A percentile compares a stretch with the other conserved stretches of the same genome.
These are phyloP conservation scores for Usnea hakonensis DNA, from an alignment of 495 filamentous ascomycete species.

Conservation along the genomic window DNA sequence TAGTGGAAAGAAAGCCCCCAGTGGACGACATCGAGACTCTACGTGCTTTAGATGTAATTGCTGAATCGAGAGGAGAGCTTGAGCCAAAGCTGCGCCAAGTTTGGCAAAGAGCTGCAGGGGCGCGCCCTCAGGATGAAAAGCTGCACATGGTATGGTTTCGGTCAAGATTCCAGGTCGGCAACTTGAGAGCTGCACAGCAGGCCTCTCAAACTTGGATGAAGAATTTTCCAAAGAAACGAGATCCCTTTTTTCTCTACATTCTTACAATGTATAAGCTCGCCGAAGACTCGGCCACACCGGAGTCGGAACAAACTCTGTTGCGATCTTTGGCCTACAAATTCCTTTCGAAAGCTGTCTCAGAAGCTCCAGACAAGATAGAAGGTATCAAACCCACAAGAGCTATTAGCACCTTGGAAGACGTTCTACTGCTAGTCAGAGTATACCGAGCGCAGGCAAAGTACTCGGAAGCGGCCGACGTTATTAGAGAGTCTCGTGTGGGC, in stretches of 20 bases:
- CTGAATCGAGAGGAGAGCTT: constrained; percentile 31
- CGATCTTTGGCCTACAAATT: constrained; percentile 52
- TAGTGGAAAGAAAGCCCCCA: constrained; percentile 42
- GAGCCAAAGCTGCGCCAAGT: constrained; percentile 30
- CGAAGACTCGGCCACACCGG: constrained; percentile 32
- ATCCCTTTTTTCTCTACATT: constrained; percentile 54
- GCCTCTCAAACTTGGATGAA: constrained; percentile 38
- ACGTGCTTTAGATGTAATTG: constrained; percentile 39
- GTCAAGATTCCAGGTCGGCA: constrained; percentile 37
- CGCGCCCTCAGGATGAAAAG: constrained; percentile 41
- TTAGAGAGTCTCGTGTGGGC: constrained; percentile 43
- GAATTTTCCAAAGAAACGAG: constrained; percentile 47
- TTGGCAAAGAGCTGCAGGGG: constrained; percentile 51
- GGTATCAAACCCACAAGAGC: constrained; percentile 39
- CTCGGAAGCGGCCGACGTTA: constrained; percentile 42
- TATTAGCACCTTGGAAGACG: constrained; percentile 48
- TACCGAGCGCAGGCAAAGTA: constrained; percentile 39
- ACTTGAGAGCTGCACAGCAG: constrained; percentile 54
- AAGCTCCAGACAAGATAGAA: constrained; percentile 37
- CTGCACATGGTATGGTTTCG: constrained; percentile 50
- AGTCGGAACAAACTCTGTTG: constrained; percentile 47
- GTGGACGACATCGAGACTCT: constrained; percentile 42
- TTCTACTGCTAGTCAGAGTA: constrained; percentile 47
- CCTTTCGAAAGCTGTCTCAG: constrained; percentile 48
- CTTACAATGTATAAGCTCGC: constrained; percentile 42